Percentiles rank a stretch among this genome's conserved stretches.
These are phyloP conservation scores for Melastoma malabathricum DNA, from an alignment of 345 rosid genomes.

Conservation along the genomic window DNA sequence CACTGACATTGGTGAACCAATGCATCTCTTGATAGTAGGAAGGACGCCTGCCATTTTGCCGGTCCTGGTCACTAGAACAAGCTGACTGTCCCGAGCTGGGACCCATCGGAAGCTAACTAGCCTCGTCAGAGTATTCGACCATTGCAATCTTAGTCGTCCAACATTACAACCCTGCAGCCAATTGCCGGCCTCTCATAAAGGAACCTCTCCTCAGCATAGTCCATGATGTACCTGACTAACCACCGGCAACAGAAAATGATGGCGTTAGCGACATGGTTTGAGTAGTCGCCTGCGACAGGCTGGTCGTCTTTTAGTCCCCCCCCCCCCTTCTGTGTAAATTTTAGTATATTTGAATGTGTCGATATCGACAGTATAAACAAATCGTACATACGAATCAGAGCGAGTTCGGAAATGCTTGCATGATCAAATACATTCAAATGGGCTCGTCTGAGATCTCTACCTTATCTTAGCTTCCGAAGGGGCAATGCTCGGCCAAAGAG, in stretches of 20 bases:
- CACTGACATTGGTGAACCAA: constrained; percentile 9
- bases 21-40: constrained; percentile 30
- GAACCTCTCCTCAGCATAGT: constrained; percentile 4
- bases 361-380: too few relatives aligned
- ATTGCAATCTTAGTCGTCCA: constrained; percentile 19
- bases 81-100: constrained; percentile 31
- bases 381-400: too few relatives aligned
- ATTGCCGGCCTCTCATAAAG: constrained; percentile 7
- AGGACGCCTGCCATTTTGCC: constrained; percentile 10
- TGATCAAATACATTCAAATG: neutral
- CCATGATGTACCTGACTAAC: constrained; percentile 11
- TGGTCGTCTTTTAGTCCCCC: neutral
- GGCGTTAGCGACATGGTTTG: neutral
- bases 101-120: constrained; percentile 19
- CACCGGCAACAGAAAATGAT: neutral
- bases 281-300: neutral
- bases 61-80: constrained; percentile 7
- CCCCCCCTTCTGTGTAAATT: too few relatives aligned
- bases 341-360: too few relatives aligned
- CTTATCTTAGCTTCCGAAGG: constrained; percentile 63
- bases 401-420: constrained; percentile 1
- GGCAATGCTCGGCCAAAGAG: constrained; percentile 68
- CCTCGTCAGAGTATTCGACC: constrained; percentile 16
- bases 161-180: constrained; percentile 9
- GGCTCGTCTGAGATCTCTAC: constrained; percentile 13